phyloP scores from a whole-genome alignment of 805 yeast genomes.

The Teunomyces funiuensis region DNA sequence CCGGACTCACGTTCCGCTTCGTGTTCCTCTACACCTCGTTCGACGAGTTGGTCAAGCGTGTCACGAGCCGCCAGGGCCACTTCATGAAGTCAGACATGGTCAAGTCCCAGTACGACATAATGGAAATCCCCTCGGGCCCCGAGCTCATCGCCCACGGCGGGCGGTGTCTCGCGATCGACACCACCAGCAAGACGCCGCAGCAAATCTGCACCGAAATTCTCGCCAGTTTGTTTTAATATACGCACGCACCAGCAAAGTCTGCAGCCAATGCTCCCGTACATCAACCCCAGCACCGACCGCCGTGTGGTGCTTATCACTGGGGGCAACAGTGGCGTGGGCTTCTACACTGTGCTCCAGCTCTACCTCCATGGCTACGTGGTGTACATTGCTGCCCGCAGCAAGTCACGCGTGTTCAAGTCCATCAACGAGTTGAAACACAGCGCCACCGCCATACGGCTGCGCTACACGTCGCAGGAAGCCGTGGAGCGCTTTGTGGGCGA shows the following conservation, averaged over 20 bases:
- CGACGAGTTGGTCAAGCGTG: constrained; percentile 61
- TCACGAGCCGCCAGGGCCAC: constrained; percentile 66
- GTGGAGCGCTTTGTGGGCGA: constrained; percentile 33
- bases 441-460: constrained; percentile 38
- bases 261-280: constrained; percentile 49
- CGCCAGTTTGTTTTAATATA: constrained; percentile 2
- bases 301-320: constrained; percentile 76
- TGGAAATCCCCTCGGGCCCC: constrained; percentile 63
- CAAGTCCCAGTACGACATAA: constrained; percentile 68
- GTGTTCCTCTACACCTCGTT: constrained; percentile 66
- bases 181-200: constrained; percentile 30
- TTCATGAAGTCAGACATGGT: constrained; percentile 89
- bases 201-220: constrained; percentile 23
- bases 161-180: constrained; percentile 32
- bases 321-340: constrained; percentile 81
- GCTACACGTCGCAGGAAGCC: constrained; percentile 21
- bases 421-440: constrained; percentile 55
- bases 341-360: constrained; percentile 69
- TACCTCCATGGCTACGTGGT: constrained; percentile 77
- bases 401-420: constrained; percentile 54
- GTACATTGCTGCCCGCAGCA: constrained; percentile 72
- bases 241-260: not conserved
- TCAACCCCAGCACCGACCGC: constrained; percentile 53
- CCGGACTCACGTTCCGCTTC: constrained; percentile 44
- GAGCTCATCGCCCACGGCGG: constrained; percentile 41